Evolutionary conservation across 2,329 filamentous ascomycete genomes (phyloP).

Genomic region (Neobulgaria alba): DNA sequence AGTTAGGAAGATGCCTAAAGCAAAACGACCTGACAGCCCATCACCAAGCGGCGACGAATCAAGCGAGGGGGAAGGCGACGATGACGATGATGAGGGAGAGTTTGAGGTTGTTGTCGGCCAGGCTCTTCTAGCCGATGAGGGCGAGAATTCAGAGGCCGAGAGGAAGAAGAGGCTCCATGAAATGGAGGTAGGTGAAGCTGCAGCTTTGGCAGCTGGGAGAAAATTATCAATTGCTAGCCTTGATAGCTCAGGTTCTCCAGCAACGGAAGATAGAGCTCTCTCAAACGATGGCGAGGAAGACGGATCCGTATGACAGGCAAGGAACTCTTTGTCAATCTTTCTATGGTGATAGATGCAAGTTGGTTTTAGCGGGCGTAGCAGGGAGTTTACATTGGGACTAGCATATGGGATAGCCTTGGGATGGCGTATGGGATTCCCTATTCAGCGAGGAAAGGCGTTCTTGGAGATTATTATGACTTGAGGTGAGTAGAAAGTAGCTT

Average conservation of each 20-base stretch:
- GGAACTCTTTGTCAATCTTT: too few species aligned
- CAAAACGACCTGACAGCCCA: slow-evolving; percentile 17
- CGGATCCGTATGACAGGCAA: too few species aligned
- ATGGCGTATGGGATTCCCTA: too few species aligned
- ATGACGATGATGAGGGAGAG: slow-evolving; percentile 28
- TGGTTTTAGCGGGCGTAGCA: too few species aligned
- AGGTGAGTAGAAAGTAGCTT: too few species aligned
- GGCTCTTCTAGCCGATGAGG: slow-evolving; percentile 18
- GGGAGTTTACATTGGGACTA: too few species aligned
- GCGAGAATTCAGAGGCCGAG: slow-evolving; percentile 18
- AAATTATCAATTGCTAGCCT: slow-evolving; percentile 19
- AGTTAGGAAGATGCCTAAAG: slow-evolving; percentile 36
- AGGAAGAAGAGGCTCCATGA: slow-evolving; percentile 46
- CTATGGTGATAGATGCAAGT: too few species aligned
- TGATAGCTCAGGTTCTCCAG: slow-evolving; percentile 12
- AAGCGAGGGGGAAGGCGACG: slow-evolving; percentile 31
- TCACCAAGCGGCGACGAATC: slow-evolving; percentile 30
- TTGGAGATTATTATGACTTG: too few species aligned
- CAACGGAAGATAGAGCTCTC: slow-evolving; percentile 6
- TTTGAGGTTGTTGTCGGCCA: slow-evolving; percentile 27
- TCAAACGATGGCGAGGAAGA: slow-evolving; percentile 5
- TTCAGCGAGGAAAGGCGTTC: too few species aligned
- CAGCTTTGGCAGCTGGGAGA: slow-evolving; percentile 33
- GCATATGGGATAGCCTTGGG: too few species aligned
- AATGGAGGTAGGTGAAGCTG: slow-evolving; percentile 52